Conservation (phyloP, 805 yeast species). For the Schwanniomyces pseudopolymorphus region DNA sequence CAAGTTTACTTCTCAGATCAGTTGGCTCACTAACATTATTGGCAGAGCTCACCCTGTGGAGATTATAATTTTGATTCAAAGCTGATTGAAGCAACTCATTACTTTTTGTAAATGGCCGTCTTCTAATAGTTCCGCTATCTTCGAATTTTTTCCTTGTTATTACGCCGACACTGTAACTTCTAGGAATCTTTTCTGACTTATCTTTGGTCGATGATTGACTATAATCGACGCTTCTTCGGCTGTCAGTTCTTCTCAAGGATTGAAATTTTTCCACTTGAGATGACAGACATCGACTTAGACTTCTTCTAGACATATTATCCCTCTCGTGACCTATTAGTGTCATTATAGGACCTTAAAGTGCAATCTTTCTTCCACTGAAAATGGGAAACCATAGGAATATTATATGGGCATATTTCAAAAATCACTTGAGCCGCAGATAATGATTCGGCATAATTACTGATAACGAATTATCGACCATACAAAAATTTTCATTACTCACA, state of each 20-base stretch:
- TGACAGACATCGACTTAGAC: background rate
- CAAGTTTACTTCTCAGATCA: background rate
- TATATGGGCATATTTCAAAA: background rate
- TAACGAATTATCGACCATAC: background rate
- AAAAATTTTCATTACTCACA: background rate
- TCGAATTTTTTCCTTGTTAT: background rate
- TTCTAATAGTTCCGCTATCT: background rate
- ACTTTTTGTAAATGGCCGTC: slow-evolving; percentile 1
- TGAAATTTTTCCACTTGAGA: background rate
- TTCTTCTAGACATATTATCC: background rate
- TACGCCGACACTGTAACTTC: slow-evolving; percentile 2
- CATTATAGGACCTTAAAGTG: background rate
- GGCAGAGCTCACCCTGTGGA: slow-evolving; percentile 7
- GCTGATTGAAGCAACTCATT: slow-evolving; percentile 12
- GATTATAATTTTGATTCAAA: slow-evolving; percentile 9
- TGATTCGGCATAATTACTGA: background rate
- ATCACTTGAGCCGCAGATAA: slow-evolving; percentile 3
- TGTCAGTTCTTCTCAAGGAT: background rate
- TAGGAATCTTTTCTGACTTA: background rate
- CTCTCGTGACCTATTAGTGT: background rate
- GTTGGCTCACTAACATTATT: background rate
- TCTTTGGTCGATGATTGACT: background rate
- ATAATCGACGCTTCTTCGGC: background rate
- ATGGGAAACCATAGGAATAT: background rate
- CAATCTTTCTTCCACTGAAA: too few species aligned